Conservation (phyloP, 2,329 filamentous ascomycete genomes). For the Neurospora crassa region DNA sequence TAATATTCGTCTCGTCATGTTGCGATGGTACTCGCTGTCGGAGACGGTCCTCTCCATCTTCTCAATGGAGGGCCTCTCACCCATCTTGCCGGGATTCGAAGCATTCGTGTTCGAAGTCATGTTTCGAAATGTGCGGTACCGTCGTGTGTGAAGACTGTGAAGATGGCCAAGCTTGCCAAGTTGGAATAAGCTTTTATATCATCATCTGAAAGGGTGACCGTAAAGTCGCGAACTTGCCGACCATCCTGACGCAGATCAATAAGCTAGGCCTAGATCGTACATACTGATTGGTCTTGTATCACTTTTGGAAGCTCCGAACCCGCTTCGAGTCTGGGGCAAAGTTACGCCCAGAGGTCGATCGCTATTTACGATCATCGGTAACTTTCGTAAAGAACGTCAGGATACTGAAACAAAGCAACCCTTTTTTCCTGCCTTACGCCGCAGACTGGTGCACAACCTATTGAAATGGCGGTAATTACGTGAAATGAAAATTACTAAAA, state of each 20-base stretch:
- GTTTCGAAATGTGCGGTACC: neutral
- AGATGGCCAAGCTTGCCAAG: neutral
- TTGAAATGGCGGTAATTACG: no score
- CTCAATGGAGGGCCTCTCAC: neutral
- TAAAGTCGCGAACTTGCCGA: neutral
- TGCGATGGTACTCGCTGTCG: neutral
- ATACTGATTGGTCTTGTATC: neutral
- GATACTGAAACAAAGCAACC: no score
- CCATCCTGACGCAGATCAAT: neutral
- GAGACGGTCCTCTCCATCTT: slow-evolving; percentile 4
- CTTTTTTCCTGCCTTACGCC: no score
- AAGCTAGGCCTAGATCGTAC: neutral
- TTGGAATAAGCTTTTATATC: neutral
- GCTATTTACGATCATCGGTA: no score
- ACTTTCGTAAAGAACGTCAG: no score
- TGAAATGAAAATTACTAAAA: no score
- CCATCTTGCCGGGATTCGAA: neutral
- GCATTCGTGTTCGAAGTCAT: neutral
- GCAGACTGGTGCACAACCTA: no score
- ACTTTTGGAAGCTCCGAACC: neutral
- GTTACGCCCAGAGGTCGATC: neutral
- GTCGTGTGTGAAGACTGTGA: neutral
- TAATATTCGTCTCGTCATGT: slow-evolving; percentile 9
- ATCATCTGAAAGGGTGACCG: neutral
- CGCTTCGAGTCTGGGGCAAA: neutral